Percentiles rank a stretch among this genome's conserved stretches.
Evolutionary conservation across 2,329 filamentous ascomycete species (phyloP).

Genomic region (Claviceps monticola): DNA sequence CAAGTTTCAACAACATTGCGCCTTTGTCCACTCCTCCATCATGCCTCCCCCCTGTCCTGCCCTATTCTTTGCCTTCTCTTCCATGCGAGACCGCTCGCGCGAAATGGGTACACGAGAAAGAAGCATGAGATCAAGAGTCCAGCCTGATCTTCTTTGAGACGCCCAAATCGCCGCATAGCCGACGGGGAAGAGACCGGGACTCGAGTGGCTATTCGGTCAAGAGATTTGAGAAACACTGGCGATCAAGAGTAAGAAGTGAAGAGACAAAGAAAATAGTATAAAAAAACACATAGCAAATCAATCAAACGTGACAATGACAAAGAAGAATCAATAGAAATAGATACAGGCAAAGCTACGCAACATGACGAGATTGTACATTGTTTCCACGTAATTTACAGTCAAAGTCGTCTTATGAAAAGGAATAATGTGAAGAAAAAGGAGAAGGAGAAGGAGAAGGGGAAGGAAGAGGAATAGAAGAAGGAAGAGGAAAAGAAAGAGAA

Average conservation of each 20-base stretch:
- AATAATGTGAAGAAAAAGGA: neutral
- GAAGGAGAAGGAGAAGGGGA: neutral
- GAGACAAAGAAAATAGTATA: neutral
- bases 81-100: no score
- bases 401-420: neutral
- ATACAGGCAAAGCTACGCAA: slow-evolving; percentile 7
- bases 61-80: no score
- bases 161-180: no score
- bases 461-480: neutral
- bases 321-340: slow-evolving; percentile 5
- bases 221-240: neutral
- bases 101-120: no score
- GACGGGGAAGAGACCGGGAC: no score
- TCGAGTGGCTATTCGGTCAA: no score
- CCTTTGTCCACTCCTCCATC: no score
- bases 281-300: slow-evolving; percentile 1
- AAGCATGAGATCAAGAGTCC: no score
- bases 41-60: no score
- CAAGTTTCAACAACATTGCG: no score
- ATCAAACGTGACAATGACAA: neutral
- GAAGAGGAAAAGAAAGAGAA: neutral
- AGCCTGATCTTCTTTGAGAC: no score
- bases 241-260: neutral
- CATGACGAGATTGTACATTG: neutral
- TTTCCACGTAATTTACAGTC: slow-evolving; percentile 6